Percentiles rank a stretch among this genome's conserved stretches.
Evolutionary conservation across 2,329 filamentous ascomycete species (phyloP).

Genomic region (Tolypocladium paradoxum): DNA sequence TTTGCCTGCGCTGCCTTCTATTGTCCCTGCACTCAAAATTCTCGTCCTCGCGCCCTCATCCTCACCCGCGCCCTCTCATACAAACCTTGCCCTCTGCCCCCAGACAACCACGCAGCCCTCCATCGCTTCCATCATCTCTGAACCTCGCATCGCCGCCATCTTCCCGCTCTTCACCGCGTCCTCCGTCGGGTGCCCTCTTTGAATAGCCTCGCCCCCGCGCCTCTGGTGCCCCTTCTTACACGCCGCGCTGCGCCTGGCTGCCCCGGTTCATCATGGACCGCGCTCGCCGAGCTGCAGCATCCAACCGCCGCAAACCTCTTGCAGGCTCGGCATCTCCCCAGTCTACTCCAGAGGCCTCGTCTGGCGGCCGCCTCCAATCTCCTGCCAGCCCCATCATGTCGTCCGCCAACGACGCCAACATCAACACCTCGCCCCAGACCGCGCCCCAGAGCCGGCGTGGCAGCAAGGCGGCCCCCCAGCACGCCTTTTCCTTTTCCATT

Average conservation of each 20-base stretch:
- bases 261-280: constrained; percentile 24
- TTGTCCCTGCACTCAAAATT: not conserved
- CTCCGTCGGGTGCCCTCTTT: not conserved
- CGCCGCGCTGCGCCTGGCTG: constrained; percentile 12
- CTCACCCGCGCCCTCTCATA: constrained; percentile 8
- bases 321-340: constrained; percentile 23
- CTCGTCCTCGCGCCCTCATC: constrained; percentile 3
- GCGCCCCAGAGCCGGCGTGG: constrained; percentile 19
- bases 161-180: not conserved
- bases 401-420: constrained; percentile 15
- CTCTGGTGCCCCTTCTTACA: constrained; percentile 8
- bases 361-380: constrained; percentile 15
- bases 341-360: constrained; percentile 19
- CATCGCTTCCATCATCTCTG: not conserved
- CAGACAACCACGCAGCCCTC: constrained; percentile 1
- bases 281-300: constrained; percentile 22
- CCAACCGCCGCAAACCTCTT: constrained; percentile 19
- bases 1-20: not conserved
- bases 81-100: constrained; percentile 6
- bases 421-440: constrained; percentile 17
- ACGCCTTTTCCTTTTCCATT: constrained; percentile 26
- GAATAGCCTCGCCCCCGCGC: constrained; percentile 5
- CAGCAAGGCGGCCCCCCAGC: constrained; percentile 23
- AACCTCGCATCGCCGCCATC: not conserved
- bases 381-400: constrained; percentile 20